Base-by-base conservation (phyloP, 371 early-diverging fungal genomes). In the Mortierella sp. region DNA sequence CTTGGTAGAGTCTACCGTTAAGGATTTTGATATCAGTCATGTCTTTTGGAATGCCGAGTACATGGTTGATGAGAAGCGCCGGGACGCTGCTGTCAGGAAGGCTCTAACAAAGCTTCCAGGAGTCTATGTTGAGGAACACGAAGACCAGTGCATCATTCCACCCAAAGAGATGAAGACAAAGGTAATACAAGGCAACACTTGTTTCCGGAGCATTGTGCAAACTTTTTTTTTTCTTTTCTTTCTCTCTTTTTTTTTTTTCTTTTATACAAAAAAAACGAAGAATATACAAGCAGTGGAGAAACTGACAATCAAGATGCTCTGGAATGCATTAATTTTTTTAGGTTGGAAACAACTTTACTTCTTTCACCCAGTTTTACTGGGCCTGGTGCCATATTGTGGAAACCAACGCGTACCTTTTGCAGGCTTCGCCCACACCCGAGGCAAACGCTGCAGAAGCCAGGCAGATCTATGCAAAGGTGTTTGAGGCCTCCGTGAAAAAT, bases 71-170 rank as follows among this genome's bases (percentile, higher is more conserved):
- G 85, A 84, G 60, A 53, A 28, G 29, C 59, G 52, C 28, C 66
- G 84, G 48, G 84, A 86, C 43, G 47, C 23, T 1, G 46, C 56
- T 1, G 69, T 75, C 52, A 60, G 51, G 60, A 50, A 47, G 16
- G 61, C 65, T 26, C 57, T 82, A 16, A n/a, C 50, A 1, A 61
- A 62, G 29, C 0, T 50, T 4, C 64, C 74, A 11, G 73, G 72
- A n/a, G 67, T 85, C 12, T 60, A 70, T 45, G 80, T 83, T 23
- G 57, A 64, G 28, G 60, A 50, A 11, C 57, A 19, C 19, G 85
- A 91, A 29, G 90, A 90, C 66, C 90, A 90, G 81, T 85, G 87
- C 63, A 75, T 89, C 19, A 73, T 89, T 4, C 74, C 75, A 15
- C 91, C 92, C 6, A 85, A 83, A 9, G 66, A 68, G 6, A 68